These are phyloP conservation scores for Fomitopsis schrenkii DNA, from an alignment of 1,284 basidiomycete genomes.

Conservation along the genomic window DNA sequence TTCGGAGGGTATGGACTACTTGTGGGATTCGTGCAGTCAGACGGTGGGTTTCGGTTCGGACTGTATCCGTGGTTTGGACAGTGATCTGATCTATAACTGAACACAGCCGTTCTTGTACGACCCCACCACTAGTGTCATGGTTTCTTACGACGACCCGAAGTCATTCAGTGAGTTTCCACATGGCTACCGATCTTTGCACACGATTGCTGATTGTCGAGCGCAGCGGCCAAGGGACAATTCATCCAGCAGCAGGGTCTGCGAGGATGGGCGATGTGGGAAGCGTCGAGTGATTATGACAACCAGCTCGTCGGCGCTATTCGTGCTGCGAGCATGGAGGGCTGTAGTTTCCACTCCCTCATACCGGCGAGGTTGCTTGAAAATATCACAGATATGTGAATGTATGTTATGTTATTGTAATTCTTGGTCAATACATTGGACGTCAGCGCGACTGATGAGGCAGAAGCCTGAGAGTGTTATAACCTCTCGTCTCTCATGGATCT, in stretches of 20 bases:
- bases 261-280: slow-evolving; percentile 65
- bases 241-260: slow-evolving; percentile 46
- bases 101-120: slow-evolving; percentile 45
- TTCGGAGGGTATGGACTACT: slow-evolving; percentile 35
- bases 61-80: neutral
- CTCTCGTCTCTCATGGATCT: no score
- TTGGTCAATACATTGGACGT: no score
- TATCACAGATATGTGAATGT: neutral
- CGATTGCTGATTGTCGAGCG: neutral
- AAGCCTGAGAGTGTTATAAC: no score
- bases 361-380: neutral
- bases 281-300: slow-evolving; percentile 54
- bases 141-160: slow-evolving; percentile 36
- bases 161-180: slow-evolving; percentile 30
- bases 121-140: slow-evolving; percentile 31
- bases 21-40: slow-evolving; percentile 43
- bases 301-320: slow-evolving; percentile 52
- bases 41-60: slow-evolving; percentile 33
- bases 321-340: slow-evolving; percentile 9
- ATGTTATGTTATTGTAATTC: no score
- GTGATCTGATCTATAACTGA: neutral
- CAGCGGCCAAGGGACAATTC: slow-evolving; percentile 51
- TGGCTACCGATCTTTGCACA: neutral
- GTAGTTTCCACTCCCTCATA: neutral
- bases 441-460: no score